Conservation (phyloP, 2,329 filamentous ascomycete genomes). For the Ploettnerulaceae sp. region DNA sequence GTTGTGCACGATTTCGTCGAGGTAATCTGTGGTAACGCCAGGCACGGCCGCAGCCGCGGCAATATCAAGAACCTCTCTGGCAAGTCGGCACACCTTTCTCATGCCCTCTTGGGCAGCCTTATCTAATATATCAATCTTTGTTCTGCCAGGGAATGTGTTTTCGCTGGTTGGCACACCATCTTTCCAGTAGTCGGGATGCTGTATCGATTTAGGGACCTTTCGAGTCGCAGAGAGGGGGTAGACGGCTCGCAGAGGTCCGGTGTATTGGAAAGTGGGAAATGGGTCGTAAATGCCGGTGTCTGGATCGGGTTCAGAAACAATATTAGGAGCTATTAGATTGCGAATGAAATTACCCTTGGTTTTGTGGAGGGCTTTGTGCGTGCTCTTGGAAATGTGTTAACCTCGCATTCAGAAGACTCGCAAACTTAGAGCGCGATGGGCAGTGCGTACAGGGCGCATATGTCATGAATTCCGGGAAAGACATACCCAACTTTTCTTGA, state of each 20-base stretch:
- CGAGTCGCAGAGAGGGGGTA: constrained; percentile 75
- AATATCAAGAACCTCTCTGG: constrained; percentile 88
- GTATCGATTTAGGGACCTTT: constrained; percentile 73
- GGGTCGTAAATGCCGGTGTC: constrained; percentile 87
- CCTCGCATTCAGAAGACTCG: no score
- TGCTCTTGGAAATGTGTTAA: constrained; percentile 48
- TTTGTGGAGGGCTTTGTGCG: constrained; percentile 83
- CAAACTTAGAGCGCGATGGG: no score
- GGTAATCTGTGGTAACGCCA: constrained; percentile 93
- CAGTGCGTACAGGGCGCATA: no score
- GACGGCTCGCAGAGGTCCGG: constrained; percentile 76
- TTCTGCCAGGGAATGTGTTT: constrained; percentile 58
- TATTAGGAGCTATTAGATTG: constrained; percentile 69
- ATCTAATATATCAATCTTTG: constrained; percentile 79
- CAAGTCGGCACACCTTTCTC: constrained; percentile 84
- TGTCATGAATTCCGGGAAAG: not conserved
- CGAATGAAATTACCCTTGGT: constrained; percentile 70
- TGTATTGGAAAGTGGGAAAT: constrained; percentile 81
- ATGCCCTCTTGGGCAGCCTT: constrained; percentile 76
- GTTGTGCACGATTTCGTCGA: constrained; percentile 92
- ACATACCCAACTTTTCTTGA: constrained; percentile 96
- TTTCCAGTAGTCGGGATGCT: constrained; percentile 79
- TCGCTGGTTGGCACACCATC: constrained; percentile 69
- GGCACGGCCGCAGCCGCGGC: constrained; percentile 78
- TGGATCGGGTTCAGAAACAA: constrained; percentile 88